phyloP scores from a whole-genome alignment of 2,329 filamentous ascomycete genomes.

The Calonectria fujianensis region DNA sequence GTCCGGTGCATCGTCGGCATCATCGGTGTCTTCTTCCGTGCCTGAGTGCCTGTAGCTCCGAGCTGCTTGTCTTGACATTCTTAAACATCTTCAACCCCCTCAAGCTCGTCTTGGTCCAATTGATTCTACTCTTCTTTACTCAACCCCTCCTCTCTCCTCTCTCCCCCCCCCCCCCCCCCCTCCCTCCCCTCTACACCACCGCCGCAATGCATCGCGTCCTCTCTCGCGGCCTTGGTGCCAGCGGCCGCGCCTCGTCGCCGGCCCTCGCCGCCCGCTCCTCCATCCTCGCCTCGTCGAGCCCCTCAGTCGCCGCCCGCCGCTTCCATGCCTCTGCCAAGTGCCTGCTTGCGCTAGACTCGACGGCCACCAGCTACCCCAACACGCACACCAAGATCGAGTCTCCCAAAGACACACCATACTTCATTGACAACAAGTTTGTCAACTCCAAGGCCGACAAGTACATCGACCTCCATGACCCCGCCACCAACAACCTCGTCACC shows the following conservation, averaged over 20 bases:
- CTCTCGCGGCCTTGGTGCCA: slow-evolving; percentile 62
- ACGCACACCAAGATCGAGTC: slow-evolving; percentile 82
- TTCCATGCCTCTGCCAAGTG: slow-evolving; percentile 75
- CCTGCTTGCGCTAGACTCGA: slow-evolving; percentile 72
- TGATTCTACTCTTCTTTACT: slow-evolving; percentile 12
- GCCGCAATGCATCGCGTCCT: slow-evolving; percentile 68
- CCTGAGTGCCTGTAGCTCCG: background rate
- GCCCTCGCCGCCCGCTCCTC: slow-evolving; percentile 55
- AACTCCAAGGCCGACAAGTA: slow-evolving; percentile 80
- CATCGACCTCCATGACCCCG: slow-evolving; percentile 88
- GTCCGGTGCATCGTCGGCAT: slow-evolving; percentile 22
- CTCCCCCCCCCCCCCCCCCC: background rate
- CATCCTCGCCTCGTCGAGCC: slow-evolving; percentile 55
- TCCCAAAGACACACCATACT: slow-evolving; percentile 85
- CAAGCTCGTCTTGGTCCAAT: slow-evolving; percentile 4
- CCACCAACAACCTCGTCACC: slow-evolving; percentile 90
- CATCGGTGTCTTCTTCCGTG: slow-evolving; percentile 29
- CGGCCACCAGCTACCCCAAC: slow-evolving; percentile 78
- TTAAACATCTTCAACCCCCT: slow-evolving; percentile 32
- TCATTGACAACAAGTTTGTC: slow-evolving; percentile 87
- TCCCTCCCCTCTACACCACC: slow-evolving; percentile 16
- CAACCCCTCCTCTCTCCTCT: background rate
- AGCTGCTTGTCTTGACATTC: slow-evolving; percentile 28
- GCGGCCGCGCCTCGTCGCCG: slow-evolving; percentile 56
- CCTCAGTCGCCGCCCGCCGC: slow-evolving; percentile 67